Evolutionary conservation across 2,329 filamentous ascomycete species (phyloP), one percentile per base, ranked within the genome.

Genomic region (Claviceps sp.): DNA sequence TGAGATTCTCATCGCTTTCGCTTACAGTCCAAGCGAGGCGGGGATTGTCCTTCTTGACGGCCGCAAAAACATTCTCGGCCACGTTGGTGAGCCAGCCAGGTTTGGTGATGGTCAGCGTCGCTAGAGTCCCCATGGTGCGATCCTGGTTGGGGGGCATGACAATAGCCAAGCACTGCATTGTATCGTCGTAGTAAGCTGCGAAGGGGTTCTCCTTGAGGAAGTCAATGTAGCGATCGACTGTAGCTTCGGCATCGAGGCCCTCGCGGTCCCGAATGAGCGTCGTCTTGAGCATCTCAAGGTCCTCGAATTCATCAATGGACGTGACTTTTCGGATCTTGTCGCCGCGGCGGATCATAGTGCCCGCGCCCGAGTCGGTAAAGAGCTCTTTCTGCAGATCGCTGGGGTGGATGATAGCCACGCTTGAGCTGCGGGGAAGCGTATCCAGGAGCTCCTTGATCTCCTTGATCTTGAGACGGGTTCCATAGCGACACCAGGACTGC

Each of bases 11-110:
- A 61, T 97, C 90, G 59, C 94, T 86, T 63, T 90, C 85, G 72
- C 87, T 91, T 55, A 96, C 91, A n/a, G 89, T 95, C 91, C 90
- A 98, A 57, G 89, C 86, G 58, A 97, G 77, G 71, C 85, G 89
- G 52, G 89, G 83, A 67, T 90, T 86, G 64, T 96, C 91, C 70
- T 95, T 94, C 76, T 91, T 94, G 67, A 97, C 87, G 56, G 87
- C 85, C 57, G 85, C 81, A 67, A 97, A 95, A 53, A 97, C 87
- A 63, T 97, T 96, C 67, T 97, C 93, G 34, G 90, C 87, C 37
- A 96, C 84, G 64, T 96, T 96, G 54, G 85, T 93, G 54, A 97
- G 73, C 90, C 91, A 97, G 49, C 89, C 91, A 37, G 89, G 80
- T 71, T 95, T 95, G 58, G 89, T 95, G 63, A 95, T 94, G 56